Evolutionary conservation across 768 basidiomycete species (phyloP).

Genomic region (Scleroderma citrinum): DNA sequence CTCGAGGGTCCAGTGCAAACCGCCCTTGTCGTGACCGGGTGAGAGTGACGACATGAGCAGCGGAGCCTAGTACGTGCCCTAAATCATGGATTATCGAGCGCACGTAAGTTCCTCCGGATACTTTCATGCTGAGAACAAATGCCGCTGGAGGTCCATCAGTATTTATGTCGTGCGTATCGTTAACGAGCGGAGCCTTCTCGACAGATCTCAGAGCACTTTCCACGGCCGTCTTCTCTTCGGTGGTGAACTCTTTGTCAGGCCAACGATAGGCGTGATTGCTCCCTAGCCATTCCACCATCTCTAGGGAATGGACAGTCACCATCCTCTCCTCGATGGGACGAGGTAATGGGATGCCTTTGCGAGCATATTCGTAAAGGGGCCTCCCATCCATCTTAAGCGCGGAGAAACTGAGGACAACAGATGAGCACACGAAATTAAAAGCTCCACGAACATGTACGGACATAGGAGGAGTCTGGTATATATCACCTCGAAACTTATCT

Average conservation of each 20-base stretch:
- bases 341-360: slow-evolving; percentile 84
- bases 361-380: slow-evolving; percentile 93
- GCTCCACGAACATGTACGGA: slow-evolving; percentile 27
- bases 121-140: slow-evolving; percentile 87
- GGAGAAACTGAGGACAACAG: slow-evolving; percentile 64
- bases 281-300: slow-evolving; percentile 75
- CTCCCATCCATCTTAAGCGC: slow-evolving; percentile 98
- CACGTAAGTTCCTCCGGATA: slow-evolving; percentile 96
- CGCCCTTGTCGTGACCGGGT: slow-evolving; percentile 85
- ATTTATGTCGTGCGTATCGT: slow-evolving; percentile 27
- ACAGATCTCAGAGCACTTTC: slow-evolving; percentile 54
- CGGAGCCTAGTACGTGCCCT: slow-evolving; percentile 74
- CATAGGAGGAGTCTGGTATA: slow-evolving; percentile 91
- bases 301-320: slow-evolving; percentile 76
- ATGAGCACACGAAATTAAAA: background rate
- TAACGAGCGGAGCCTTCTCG: slow-evolving; percentile 33
- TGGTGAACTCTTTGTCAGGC: slow-evolving; percentile 66
- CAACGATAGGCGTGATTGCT: slow-evolving; percentile 67
- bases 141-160: slow-evolving; percentile 52
- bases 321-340: slow-evolving; percentile 87
- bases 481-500: slow-evolving; percentile 75
- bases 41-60: slow-evolving; percentile 90
- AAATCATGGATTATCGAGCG: slow-evolving; percentile 94
- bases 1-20: slow-evolving; percentile 48
- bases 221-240: slow-evolving; percentile 65